phyloP scores from a whole-genome alignment of 495 filamentous ascomycete species.

The Saxispiralis lemnorum region DNA sequence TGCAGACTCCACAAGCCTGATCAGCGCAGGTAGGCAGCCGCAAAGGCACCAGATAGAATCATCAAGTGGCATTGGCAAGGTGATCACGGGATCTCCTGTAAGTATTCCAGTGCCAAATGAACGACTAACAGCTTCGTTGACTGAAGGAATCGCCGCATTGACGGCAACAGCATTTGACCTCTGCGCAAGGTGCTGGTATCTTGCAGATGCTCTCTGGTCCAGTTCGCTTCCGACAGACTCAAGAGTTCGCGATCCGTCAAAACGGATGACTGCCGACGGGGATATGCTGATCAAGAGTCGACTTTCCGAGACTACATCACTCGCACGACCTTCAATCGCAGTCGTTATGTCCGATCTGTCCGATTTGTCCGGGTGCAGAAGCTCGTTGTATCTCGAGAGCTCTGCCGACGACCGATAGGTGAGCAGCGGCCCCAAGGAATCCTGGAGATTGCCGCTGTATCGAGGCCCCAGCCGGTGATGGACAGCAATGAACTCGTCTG shows the following conservation, averaged over 20 bases:
- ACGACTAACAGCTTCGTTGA: constrained; percentile 71
- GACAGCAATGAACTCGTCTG: constrained; percentile 81
- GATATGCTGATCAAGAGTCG: constrained; percentile 76
- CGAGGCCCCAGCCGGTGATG: constrained; percentile 75
- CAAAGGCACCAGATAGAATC: constrained; percentile 84
- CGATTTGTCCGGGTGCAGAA: constrained; percentile 76
- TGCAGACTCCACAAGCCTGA: constrained; percentile 69
- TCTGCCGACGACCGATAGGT: constrained; percentile 91
- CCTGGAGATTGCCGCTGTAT: constrained; percentile 91
- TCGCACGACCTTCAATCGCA: constrained; percentile 69
- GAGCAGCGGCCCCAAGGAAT: constrained; percentile 87
- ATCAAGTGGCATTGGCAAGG: constrained; percentile 65
- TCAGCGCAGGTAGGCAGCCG: constrained; percentile 64
- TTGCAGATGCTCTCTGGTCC: constrained; percentile 34
- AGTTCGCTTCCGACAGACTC: constrained; percentile 59
- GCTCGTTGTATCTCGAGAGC: constrained; percentile 77
- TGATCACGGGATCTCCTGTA: constrained; percentile 67
- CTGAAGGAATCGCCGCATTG: constrained; percentile 70
- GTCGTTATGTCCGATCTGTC: constrained; percentile 81
- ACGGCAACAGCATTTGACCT: constrained; percentile 65
- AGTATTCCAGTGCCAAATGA: constrained; percentile 64
- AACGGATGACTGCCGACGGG: constrained; percentile 52
- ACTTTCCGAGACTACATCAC: constrained; percentile 58
- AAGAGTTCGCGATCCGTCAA: constrained; percentile 52
- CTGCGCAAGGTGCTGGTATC: constrained; percentile 30